Evolutionary conservation across 495 filamentous ascomycete genomes (phyloP).

Genomic region (Jackrogersella multiformis): DNA sequence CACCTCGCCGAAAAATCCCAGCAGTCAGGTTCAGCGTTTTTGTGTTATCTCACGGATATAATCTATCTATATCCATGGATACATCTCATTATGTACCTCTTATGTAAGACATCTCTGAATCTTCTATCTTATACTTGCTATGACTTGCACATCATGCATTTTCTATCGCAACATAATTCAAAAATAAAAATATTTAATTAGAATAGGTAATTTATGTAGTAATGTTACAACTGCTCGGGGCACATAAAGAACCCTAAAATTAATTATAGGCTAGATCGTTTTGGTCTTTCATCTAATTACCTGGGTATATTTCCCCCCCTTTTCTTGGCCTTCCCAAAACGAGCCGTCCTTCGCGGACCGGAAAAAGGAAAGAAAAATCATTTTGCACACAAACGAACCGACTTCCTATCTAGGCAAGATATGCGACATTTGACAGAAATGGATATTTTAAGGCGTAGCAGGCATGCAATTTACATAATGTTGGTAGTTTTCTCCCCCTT

Average conservation of each 20-base stretch:
- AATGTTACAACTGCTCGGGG: conserved; percentile 2
- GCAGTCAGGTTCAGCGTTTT: background rate
- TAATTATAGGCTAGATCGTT: conserved; percentile 8
- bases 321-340: no score
- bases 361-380: no score
- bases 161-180: no score
- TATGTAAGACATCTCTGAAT: background rate
- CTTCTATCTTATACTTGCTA: background rate
- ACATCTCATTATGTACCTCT: background rate
- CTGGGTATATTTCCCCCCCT: background rate
- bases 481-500: no score
- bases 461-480: background rate
- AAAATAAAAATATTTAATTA: background rate
- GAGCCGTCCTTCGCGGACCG: no score
- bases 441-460: background rate
- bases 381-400: background rate
- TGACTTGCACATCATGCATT: no score
- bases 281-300: background rate
- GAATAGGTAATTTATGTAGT: background rate
- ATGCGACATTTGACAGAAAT: background rate
- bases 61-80: background rate
- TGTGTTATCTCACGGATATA: background rate
- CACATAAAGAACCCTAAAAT: background rate
- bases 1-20: background rate
- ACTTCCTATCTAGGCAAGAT: background rate